Conservation (phyloP, 2,329 filamentous ascomycete genomes). For the Sarocladium kiliense region DNA sequence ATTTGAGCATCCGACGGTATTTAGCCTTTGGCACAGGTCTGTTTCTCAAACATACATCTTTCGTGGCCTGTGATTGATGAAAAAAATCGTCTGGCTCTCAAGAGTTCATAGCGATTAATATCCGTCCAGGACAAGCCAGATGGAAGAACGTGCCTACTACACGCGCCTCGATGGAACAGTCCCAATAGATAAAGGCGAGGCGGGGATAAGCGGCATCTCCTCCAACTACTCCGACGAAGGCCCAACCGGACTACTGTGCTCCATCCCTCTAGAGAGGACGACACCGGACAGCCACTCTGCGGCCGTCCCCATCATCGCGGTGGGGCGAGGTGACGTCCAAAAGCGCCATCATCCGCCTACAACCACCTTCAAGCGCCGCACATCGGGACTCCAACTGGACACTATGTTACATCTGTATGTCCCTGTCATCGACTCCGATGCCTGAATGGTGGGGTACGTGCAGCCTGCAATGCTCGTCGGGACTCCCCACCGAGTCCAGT, state of each 20-base stretch:
- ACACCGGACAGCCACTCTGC: neutral
- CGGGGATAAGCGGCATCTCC: slow-evolving; percentile 2
- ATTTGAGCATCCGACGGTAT: no score
- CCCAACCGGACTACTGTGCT: neutral
- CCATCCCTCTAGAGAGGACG: no score
- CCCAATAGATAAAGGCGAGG: neutral
- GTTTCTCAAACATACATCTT: no score
- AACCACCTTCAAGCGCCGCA: neutral
- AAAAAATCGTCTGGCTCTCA: no score
- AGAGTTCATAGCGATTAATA: no score
- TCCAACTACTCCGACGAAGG: neutral
- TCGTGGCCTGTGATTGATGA: no score
- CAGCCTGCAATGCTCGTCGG: neutral
- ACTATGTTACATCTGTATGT: neutral
- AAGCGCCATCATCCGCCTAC: neutral
- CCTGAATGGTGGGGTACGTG: neutral
- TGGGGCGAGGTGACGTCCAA: neutral
- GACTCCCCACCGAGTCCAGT: neutral
- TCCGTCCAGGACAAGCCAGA: no score
- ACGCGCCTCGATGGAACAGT: no score
- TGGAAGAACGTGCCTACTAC: no score
- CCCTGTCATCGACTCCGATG: neutral
- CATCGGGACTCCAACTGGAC: neutral
- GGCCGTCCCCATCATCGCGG: neutral
- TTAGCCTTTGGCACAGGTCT: no score